A percentile compares a stretch with the other conserved stretches of the same genome.
phyloP scores from a whole-genome alignment of 1,284 basidiomycete genomes.

The Apiotrichum veenhuisii region DNA sequence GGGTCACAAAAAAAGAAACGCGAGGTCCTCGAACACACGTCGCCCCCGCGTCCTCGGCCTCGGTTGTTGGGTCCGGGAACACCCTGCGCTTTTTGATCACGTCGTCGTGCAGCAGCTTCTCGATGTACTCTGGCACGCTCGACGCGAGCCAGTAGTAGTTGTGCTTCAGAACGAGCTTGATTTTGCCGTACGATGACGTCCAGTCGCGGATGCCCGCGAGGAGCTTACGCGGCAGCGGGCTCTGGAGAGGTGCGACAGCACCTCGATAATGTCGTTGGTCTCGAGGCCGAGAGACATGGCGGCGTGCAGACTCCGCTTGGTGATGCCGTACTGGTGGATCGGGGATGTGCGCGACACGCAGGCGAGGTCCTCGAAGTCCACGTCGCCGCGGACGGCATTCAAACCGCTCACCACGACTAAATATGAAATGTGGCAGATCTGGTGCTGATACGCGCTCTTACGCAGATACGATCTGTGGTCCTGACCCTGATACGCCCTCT shows the following conservation, averaged over 20 bases:
- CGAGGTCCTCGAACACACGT: no score
- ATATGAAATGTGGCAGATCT: no score
- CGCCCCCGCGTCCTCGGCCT: constrained; percentile 37
- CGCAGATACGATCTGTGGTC: no score
- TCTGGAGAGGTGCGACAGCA: constrained; percentile 82
- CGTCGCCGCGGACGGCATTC: no score
- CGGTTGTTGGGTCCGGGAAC: constrained; percentile 29
- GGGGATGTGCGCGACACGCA: constrained; percentile 94
- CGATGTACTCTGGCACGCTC: constrained; percentile 83
- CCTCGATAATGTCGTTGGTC: constrained; percentile 97
- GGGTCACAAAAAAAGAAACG: no score
- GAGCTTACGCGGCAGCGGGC: constrained; percentile 81
- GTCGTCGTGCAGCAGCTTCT: constrained; percentile 76
- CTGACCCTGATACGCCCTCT: no score
- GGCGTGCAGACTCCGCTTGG: constrained; percentile 94
- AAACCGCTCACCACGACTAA: no score
- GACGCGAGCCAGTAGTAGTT: constrained; percentile 96
- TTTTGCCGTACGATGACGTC: constrained; percentile 91
- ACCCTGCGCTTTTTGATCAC: constrained; percentile 57
- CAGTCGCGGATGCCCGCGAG: constrained; percentile 80
- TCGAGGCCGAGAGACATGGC: constrained; percentile 97
- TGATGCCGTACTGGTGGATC: constrained; percentile 99
- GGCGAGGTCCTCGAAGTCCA: no score
- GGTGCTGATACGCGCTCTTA: no score
- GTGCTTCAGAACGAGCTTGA: constrained; percentile 93